A percentile compares a stretch with the other conserved stretches of the same genome.
Conservation (phyloP, 805 yeast genomes). For the Teunomyces stri region DNA sequence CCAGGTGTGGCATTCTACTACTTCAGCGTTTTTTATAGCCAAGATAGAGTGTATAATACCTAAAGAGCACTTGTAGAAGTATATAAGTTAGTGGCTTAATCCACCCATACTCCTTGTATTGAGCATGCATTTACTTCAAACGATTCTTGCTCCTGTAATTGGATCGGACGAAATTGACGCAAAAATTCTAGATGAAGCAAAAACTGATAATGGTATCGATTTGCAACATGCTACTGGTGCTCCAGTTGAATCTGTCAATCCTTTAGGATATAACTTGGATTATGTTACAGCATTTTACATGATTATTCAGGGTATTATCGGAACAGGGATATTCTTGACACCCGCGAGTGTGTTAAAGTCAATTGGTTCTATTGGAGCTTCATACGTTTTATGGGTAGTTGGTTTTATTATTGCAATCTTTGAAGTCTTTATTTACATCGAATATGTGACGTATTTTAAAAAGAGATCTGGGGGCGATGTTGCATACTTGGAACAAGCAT, state of each 20-base stretch:
- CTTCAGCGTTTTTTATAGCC: too few species aligned
- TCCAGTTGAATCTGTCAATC: constrained; percentile 39
- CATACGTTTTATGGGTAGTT: constrained; percentile 42
- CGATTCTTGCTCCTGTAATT: constrained; percentile 1
- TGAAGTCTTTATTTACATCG: constrained; percentile 38
- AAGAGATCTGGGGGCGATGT: constrained; percentile 39
- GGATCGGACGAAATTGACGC: constrained; percentile 8
- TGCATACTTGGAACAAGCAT: constrained; percentile 39
- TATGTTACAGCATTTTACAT: constrained; percentile 54
- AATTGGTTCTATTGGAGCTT: constrained; percentile 43
- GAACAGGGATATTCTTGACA: constrained; percentile 75
- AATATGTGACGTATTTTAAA: constrained; percentile 39
- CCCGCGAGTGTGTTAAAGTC: constrained; percentile 58
- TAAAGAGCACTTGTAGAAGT: background rate
- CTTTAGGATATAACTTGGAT: constrained; percentile 37
- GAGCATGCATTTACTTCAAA: background rate
- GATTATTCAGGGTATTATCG: constrained; percentile 67
- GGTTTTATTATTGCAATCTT: constrained; percentile 40
- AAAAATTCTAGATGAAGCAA: constrained; percentile 1
- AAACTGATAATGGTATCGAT: constrained; percentile 7
- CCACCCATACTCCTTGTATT: background rate
- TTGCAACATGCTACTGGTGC: constrained; percentile 30
- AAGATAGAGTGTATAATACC: too few species aligned
- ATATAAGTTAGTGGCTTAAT: background rate
- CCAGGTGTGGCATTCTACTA: too few species aligned